Conservation (phyloP, 306 rosid genomes). For the Benincasa hispida region DNA sequence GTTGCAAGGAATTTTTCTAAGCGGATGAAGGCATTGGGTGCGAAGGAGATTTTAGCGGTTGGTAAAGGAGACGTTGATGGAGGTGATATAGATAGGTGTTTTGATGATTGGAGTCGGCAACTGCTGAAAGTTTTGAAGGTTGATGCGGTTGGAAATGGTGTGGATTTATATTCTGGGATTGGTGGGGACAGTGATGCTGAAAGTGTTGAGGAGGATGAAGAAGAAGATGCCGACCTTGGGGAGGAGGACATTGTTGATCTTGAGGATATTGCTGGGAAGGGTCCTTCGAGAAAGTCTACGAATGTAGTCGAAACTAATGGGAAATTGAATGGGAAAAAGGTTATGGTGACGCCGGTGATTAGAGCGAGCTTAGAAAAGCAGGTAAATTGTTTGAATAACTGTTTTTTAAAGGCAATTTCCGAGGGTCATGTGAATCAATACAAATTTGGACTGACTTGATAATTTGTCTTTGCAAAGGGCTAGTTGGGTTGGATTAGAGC, state of each 20-base stretch:
- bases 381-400: constrained; percentile 20
- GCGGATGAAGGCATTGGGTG: constrained; percentile 64
- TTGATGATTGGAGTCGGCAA: constrained; percentile 59
- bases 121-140: constrained; percentile 39
- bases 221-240: constrained; percentile 28
- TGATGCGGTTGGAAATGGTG: constrained; percentile 28
- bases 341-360: constrained; percentile 90
- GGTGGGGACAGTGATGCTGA: constrained; percentile 29
- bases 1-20: constrained; percentile 47
- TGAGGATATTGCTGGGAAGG: constrained; percentile 96
- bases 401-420: not conserved
- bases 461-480: not conserved
- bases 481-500: not conserved
- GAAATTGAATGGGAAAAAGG: constrained; percentile 43
- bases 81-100: constrained; percentile 48
- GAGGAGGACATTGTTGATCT: constrained; percentile 70
- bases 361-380: constrained; percentile 87
- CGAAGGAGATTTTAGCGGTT: constrained; percentile 49
- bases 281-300: constrained; percentile 46
- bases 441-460: not conserved
- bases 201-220: constrained; percentile 35
- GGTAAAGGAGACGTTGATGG: constrained; percentile 66
- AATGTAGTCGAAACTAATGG: constrained; percentile 42
- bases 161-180: constrained; percentile 11
- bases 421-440: not conserved